Evolutionary conservation across 805 yeast species (phyloP).

Genomic region (Kodamaea laetipori): DNA sequence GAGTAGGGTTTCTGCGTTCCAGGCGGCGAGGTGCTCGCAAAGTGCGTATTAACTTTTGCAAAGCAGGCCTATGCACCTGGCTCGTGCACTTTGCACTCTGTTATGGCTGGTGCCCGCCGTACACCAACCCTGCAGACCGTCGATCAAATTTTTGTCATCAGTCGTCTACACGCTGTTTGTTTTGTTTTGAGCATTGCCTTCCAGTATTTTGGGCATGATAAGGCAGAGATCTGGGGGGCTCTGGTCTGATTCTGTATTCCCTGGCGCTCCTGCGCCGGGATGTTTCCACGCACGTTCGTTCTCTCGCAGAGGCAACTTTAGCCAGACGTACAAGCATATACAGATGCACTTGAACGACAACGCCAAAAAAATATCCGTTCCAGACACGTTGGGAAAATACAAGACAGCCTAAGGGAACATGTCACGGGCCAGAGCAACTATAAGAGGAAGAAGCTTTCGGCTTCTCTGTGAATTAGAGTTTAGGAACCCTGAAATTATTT

Average conservation of each 20-base stretch:
- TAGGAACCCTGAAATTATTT: constrained; percentile 4
- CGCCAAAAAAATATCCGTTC: background rate
- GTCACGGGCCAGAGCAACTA: no score
- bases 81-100: no score
- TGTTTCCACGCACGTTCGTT: background rate
- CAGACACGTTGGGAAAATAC: no score
- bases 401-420: no score
- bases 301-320: constrained; percentile 3
- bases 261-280: background rate
- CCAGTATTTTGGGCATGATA: constrained; percentile 4
- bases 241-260: background rate
- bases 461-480: background rate
- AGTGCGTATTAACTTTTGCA: no score
- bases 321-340: constrained; percentile 5
- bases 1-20: no score
- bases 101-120: no score
- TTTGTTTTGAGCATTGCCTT: constrained; percentile 6
- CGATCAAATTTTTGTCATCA: no score
- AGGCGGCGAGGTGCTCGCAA: no score
- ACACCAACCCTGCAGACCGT: no score
- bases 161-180: constrained; percentile 6
- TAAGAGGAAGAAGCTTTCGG: background rate
- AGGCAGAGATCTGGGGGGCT: constrained; percentile 1
- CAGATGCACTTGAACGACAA: constrained; percentile 5
- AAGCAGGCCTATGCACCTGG: no score